Conservation (phyloP, 2,329 filamentous ascomycete species). For the Helminthosporium solani region DNA sequence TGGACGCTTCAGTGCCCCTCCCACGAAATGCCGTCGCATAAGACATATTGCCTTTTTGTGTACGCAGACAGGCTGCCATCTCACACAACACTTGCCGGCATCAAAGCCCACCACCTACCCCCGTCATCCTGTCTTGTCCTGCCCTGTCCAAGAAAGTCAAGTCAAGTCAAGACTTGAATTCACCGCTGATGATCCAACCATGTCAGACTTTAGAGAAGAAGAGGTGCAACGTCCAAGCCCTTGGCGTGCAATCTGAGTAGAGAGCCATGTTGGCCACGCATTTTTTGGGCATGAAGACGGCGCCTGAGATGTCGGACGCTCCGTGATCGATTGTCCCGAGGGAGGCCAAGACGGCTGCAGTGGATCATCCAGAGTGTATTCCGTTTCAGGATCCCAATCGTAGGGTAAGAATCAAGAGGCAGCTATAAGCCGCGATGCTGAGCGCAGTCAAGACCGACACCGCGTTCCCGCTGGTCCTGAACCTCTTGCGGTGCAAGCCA, state of each 20-base stretch:
- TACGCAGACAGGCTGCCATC: too few species aligned
- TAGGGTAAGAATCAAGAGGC: conserved; percentile 60
- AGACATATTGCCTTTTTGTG: too few species aligned
- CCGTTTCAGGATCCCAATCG: conserved; percentile 43
- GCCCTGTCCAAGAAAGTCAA: too few species aligned
- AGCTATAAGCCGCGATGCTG: conserved; percentile 63
- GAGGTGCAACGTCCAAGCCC: conserved; percentile 23
- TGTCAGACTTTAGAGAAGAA: conserved; percentile 7
- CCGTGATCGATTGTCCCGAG: conserved; percentile 2
- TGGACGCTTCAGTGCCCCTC: neutral
- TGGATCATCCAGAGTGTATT: conserved; percentile 1
- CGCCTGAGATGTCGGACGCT: conserved; percentile 10
- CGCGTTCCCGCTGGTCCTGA: conserved; percentile 66
- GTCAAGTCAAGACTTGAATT: too few species aligned
- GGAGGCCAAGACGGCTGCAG: conserved; percentile 6
- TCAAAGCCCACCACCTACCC: too few species aligned
- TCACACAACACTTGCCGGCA: too few species aligned
- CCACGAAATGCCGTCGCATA: too few species aligned
- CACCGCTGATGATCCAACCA: too few species aligned
- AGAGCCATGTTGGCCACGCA: conserved; percentile 9
- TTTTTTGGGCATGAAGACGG: conserved; percentile 2
- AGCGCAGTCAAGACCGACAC: conserved; percentile 63
- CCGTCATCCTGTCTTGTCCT: too few species aligned
- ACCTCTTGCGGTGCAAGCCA: conserved; percentile 61
- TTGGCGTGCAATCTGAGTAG: conserved; percentile 22